Evolutionary conservation across 371 early-diverging fungal genomes (phyloP), one percentile per base, ranked within the genome.

Genomic region (Rhizopus delemar): DNA sequence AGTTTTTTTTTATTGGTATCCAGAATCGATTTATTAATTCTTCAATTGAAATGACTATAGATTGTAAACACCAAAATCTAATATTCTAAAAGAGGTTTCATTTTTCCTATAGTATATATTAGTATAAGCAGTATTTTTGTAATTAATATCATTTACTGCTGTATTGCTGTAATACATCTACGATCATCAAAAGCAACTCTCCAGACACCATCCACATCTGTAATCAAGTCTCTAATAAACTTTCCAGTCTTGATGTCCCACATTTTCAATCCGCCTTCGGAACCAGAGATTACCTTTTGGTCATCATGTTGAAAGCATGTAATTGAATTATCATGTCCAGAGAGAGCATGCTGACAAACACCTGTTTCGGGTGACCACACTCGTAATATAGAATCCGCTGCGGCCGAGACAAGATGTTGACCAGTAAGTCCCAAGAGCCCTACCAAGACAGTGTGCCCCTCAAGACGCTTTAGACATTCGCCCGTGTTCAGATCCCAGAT

Each of bases 291-390:
- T 8, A 96, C 89, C 57, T 93, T 94, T 52, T 84, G 75, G 4
- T 81, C 85, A 62, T 98, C 96, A 67, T 94, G 92, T 65, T 95
- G 95, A 78, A 98, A 93, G 59, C 96, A 95, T 1, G 96, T 98
- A 54, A 97, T 96, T 5, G 98, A 95, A 9, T 85, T 90, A 3
- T 73, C 60, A 68, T 95, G 94, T 11, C 80, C 80, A 6, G 80
- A 79, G 28, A 95, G 77, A 11, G 85, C 82, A 46, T 85, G 85
- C 31, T 80, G 60, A 67, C 90, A 90, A 13, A 82, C 79, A 8
- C 91, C 91, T 12, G 87, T 83, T 15, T 78, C 78, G 9, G 93
- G 87, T 31, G 86, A 86, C 99, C 99, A 99, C 16, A 99, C 87
- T 4, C 96, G 86, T 11, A 97, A 85, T 8, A 92, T 89, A 5